These are phyloP conservation scores for Clarireedia homoeocarpa DNA, from an alignment of 2,329 filamentous ascomycete species.

Conservation along the genomic window DNA sequence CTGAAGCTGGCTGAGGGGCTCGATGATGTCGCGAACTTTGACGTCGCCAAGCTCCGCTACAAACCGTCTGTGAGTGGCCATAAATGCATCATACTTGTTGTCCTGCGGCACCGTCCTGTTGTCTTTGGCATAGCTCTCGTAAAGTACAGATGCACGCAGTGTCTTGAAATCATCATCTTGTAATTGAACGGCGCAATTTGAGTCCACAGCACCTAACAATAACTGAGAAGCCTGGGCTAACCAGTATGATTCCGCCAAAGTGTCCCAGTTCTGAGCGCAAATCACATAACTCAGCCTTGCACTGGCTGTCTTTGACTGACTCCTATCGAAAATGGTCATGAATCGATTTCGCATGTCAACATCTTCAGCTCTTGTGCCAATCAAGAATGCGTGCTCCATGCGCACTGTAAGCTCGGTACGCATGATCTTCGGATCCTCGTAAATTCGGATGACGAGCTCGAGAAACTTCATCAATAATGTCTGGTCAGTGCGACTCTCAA, in stretches of 20 bases:
- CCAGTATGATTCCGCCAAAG: slow-evolving; percentile 92
- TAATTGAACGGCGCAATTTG: slow-evolving; percentile 69
- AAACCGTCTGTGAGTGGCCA: slow-evolving; percentile 75
- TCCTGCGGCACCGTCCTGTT: slow-evolving; percentile 63
- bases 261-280: slow-evolving; percentile 93
- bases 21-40: slow-evolving; percentile 78
- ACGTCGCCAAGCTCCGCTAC: slow-evolving; percentile 76
- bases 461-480: slow-evolving; percentile 89
- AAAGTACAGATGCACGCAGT: slow-evolving; percentile 65
- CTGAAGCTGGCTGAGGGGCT: slow-evolving; percentile 85
- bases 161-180: slow-evolving; percentile 79
- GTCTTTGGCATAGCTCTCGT: slow-evolving; percentile 67
- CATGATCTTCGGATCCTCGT: slow-evolving; percentile 94
- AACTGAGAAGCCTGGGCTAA: slow-evolving; percentile 90
- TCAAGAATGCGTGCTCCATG: slow-evolving; percentile 96
- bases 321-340: slow-evolving; percentile 92
- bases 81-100: slow-evolving; percentile 71
- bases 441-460: slow-evolving; percentile 93
- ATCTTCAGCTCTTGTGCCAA: slow-evolving; percentile 86
- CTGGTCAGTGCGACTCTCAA: slow-evolving; percentile 76
- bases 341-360: slow-evolving; percentile 96
- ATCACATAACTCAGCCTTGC: slow-evolving; percentile 85
- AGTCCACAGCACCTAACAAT: slow-evolving; percentile 83
- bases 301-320: slow-evolving; percentile 84
- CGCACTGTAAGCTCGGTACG: slow-evolving; percentile 92